Conservation (phyloP, 2,329 filamentous ascomycete genomes). For the Penicillium italicum region DNA sequence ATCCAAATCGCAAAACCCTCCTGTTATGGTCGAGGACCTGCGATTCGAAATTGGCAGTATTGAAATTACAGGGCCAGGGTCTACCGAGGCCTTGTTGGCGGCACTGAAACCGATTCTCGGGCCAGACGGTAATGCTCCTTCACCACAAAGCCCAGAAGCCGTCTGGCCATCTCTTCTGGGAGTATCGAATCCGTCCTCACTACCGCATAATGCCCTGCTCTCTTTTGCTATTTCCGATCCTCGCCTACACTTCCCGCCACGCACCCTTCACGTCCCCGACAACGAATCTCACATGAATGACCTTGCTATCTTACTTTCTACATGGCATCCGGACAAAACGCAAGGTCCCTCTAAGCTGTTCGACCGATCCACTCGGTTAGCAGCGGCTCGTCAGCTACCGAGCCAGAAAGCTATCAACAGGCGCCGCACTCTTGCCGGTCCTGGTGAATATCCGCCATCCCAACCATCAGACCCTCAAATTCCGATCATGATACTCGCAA, state of each 20-base stretch:
- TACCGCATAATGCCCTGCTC: slow-evolving; percentile 68
- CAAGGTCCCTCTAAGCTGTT: slow-evolving; percentile 59
- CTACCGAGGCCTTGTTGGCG: slow-evolving; percentile 71
- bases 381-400: slow-evolving; percentile 63
- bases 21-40: slow-evolving; percentile 61
- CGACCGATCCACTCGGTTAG: slow-evolving; percentile 61
- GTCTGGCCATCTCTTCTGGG: slow-evolving; percentile 44
- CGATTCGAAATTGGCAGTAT: slow-evolving; percentile 71
- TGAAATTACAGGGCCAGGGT: slow-evolving; percentile 67
- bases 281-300: slow-evolving; percentile 35
- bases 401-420: slow-evolving; percentile 77
- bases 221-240: slow-evolving; percentile 75
- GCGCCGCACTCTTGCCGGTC: slow-evolving; percentile 61
- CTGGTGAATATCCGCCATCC: slow-evolving; percentile 60
- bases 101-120: slow-evolving; percentile 54
- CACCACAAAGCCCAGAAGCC: slow-evolving; percentile 33
- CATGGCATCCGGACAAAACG: slow-evolving; percentile 63
- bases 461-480: slow-evolving; percentile 67
- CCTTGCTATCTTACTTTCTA: slow-evolving; percentile 59
- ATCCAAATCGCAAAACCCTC: slow-evolving; percentile 60
- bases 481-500: slow-evolving; percentile 68
- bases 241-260: slow-evolving; percentile 72
- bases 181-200: slow-evolving; percentile 63
- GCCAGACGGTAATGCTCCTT: slow-evolving; percentile 15
- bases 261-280: slow-evolving; percentile 46